A percentile compares a stretch with the other conserved stretches of the same genome.
Evolutionary conservation across 2,329 filamentous ascomycete genomes (phyloP).

Genomic region (Biscogniauxia mediterranea): DNA sequence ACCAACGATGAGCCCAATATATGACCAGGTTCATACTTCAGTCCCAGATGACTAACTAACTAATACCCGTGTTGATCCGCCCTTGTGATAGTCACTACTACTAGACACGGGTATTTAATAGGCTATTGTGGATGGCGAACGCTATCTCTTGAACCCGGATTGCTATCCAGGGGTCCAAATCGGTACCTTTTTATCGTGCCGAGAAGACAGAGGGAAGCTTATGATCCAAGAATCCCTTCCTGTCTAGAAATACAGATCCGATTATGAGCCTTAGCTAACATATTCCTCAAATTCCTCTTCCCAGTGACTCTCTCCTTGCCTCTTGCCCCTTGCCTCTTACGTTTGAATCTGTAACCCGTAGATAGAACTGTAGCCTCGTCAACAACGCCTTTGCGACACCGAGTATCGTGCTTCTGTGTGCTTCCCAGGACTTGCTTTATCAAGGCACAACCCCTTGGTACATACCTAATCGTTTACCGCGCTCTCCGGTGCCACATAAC

Average conservation of each 20-base stretch:
- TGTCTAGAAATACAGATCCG: not conserved
- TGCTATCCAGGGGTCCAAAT: not conserved
- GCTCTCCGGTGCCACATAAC: not conserved
- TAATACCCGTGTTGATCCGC: not conserved
- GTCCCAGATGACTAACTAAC: not conserved
- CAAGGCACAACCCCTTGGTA: not conserved
- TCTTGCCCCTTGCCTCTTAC: not conserved
- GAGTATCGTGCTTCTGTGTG: not conserved
- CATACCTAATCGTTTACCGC: not conserved
- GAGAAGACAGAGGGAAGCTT: not conserved
- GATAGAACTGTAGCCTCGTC: conserved; percentile 14
- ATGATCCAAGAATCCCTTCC: not conserved
- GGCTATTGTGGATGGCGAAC: not conserved
- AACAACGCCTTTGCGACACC: not conserved
- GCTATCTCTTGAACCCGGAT: not conserved
- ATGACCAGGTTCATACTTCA: not conserved
- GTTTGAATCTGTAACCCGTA: not conserved
- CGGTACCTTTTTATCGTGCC: not conserved
- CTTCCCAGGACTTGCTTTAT: not conserved
- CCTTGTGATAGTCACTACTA: not conserved
- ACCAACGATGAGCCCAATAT: not conserved
- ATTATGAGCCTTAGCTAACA: not conserved
- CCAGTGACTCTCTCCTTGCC: not conserved
- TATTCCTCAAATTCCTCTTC: not conserved
- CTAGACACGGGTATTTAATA: not conserved